These are phyloP conservation scores for Graphilbum fragrans DNA, from an alignment of 2,329 filamentous ascomycete species.

Conservation along the genomic window DNA sequence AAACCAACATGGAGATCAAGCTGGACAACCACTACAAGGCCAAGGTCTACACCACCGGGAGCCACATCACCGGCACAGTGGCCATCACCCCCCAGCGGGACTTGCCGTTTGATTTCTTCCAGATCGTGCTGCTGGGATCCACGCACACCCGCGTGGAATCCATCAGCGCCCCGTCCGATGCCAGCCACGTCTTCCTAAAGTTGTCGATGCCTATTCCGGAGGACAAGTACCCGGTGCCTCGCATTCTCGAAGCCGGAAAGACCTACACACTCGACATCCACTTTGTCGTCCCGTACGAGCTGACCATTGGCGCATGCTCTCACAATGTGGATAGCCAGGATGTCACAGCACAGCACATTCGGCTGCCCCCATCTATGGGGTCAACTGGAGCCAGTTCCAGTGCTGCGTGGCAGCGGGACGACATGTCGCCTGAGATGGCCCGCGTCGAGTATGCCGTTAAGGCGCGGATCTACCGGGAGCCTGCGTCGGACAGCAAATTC, in stretches of 20 bases:
- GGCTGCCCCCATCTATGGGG: constrained; percentile 38
- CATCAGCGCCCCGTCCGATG: constrained; percentile 33
- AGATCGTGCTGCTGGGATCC: constrained; percentile 39
- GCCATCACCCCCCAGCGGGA: constrained; percentile 31
- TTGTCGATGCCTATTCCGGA: constrained; percentile 39
- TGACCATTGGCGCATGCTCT: constrained; percentile 44
- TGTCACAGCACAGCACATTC: constrained; percentile 38
- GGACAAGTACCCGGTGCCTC: constrained; percentile 31
- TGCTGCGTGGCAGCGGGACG: constrained; percentile 37
- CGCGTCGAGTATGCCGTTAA: constrained; percentile 40
- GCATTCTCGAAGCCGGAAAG: constrained; percentile 33
- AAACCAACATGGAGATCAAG: constrained; percentile 31
- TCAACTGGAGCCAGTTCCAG: constrained; percentile 12
- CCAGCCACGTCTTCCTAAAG: constrained; percentile 42
- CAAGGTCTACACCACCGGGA: constrained; percentile 45
- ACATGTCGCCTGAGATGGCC: constrained; percentile 42
- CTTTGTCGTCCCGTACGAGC: constrained; percentile 45
- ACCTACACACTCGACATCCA: constrained; percentile 43
- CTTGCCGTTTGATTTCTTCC: constrained; percentile 35
- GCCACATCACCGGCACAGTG: constrained; percentile 35
- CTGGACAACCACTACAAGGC: constrained; percentile 40
- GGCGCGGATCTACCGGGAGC: constrained; percentile 26
- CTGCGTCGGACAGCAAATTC: constrained; percentile 3
- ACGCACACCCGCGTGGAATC: constrained; percentile 39
- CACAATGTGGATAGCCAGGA: constrained; percentile 31